Evolutionary conservation across 352 stramenopile species (phyloP), one percentile per base, ranked within the genome.

Genomic region (Pythium dissotocum): DNA sequence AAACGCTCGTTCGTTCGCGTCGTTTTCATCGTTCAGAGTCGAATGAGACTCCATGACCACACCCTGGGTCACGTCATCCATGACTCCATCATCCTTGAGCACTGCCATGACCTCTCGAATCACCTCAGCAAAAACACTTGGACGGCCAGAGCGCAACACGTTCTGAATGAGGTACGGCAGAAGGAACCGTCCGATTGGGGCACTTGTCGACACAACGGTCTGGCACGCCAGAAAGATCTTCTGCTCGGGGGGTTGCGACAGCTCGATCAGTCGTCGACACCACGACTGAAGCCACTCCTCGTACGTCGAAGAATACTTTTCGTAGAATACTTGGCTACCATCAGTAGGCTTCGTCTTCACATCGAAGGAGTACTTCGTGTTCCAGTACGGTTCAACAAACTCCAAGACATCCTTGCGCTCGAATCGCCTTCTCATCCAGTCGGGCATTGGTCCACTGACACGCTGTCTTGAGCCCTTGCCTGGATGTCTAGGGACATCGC

Each of bases 341-440:
- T 70, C 14, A 70, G 16, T 30, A 32, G 46, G 46, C 60, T 69
- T 56, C 40, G 63, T 51, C 78, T 64, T 67, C 24, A 46, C 68
- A 26, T 65, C 30, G 2, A 93, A 40, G 2, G 66, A 70, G 66
- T 97, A 97, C 42, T 92, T 89, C 30, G 89, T 95, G 46, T 85
- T 90, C 90, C 89, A 97, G 58, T 96, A 97, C 10, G 89, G 90
- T 52, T 93, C 87, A 8, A 97, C 79, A 62, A 95, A 90, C 67
- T 97, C 85, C 42, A 97, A 69, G 6, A 97, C 82, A 48, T 92
- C 79, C 64, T 92, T 93, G 24, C 84, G 78, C 42, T 96, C 87
- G 57, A 96, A 95, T 61, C 85, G 60, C 48, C 87, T 77, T 67
- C 90, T 93, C 75, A 96, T 90, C 85, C 88, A 94, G 33, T 94